Evolutionary conservation across 2,329 filamentous ascomycete species (phyloP).

Genomic region (Alternaria conjuncta): DNA sequence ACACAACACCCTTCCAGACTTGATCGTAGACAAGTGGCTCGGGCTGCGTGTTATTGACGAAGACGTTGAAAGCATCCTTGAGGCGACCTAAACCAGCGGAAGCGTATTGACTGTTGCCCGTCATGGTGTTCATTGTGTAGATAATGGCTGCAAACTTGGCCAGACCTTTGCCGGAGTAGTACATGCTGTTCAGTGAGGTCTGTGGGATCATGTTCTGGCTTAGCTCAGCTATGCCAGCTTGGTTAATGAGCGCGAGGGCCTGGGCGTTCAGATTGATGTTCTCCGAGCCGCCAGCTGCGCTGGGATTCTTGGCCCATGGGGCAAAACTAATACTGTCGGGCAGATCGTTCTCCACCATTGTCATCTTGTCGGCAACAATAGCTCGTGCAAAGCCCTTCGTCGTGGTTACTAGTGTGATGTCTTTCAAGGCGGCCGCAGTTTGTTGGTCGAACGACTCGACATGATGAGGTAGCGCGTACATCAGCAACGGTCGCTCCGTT

Average conservation of each 20-base stretch:
- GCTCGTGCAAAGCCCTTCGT: conserved; percentile 85
- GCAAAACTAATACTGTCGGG: conserved; percentile 78
- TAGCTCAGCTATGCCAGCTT: conserved; percentile 72
- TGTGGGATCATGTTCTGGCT: conserved; percentile 76
- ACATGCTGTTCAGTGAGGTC: conserved; percentile 86
- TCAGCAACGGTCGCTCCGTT: conserved; percentile 65
- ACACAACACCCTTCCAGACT: conserved; percentile 83
- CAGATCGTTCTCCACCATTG: conserved; percentile 73
- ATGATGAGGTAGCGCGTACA: conserved; percentile 93
- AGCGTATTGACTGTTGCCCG: conserved; percentile 64
- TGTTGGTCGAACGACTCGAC: conserved; percentile 72
- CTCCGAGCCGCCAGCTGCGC: conserved; percentile 46
- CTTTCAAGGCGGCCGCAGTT: conserved; percentile 57
- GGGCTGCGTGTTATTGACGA: conserved; percentile 52
- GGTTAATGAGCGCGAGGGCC: conserved; percentile 65
- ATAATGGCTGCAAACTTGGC: conserved; percentile 55
- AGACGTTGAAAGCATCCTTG: conserved; percentile 59
- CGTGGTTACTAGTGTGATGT: conserved; percentile 74
- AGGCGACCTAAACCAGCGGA: conserved; percentile 59
- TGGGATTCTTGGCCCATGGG: conserved; percentile 70
- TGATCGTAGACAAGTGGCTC: conserved; percentile 65
- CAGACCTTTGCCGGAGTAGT: conserved; percentile 74
- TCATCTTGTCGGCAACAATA: conserved; percentile 61
- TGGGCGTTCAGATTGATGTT: conserved; percentile 50
- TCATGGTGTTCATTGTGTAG: conserved; percentile 60